A percentile compares a stretch with the other conserved stretches of the same genome.
Evolutionary conservation across 2,329 filamentous ascomycete genomes (phyloP).

Genomic region (Talaromyces sp.): DNA sequence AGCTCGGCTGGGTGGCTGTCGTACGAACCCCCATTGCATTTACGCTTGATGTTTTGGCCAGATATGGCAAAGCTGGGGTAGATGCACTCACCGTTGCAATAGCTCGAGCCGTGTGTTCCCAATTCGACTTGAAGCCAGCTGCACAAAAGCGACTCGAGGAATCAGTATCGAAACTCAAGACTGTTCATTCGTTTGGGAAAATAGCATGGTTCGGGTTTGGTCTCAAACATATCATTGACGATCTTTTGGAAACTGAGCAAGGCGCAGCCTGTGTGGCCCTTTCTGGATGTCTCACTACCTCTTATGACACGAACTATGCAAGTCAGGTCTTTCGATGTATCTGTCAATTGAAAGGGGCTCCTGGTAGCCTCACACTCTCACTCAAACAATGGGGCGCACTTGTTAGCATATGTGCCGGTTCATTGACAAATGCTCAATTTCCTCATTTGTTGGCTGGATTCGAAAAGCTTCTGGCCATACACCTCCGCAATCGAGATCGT

Average conservation of each 20-base stretch:
- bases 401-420: neutral
- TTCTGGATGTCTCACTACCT: neutral
- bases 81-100: neutral
- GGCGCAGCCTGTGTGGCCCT: neutral
- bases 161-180: neutral
- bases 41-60: neutral
- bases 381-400: neutral
- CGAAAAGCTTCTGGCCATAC: neutral
- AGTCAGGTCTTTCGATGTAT: neutral
- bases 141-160: neutral
- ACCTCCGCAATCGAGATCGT: neutral
- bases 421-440: neutral
- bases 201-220: neutral
- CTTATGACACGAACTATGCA: neutral
- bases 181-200: neutral
- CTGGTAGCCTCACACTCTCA: neutral
- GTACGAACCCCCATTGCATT: neutral
- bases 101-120: neutral
- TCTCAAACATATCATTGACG: neutral
- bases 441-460: neutral
- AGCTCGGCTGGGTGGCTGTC: neutral
- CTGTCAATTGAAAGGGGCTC: neutral
- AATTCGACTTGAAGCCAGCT: neutral
- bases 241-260: neutral
- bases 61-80: neutral